These are phyloP conservation scores for Cyphellophora attinorum DNA, from an alignment of 2,329 filamentous ascomycete species.

Conservation along the genomic window DNA sequence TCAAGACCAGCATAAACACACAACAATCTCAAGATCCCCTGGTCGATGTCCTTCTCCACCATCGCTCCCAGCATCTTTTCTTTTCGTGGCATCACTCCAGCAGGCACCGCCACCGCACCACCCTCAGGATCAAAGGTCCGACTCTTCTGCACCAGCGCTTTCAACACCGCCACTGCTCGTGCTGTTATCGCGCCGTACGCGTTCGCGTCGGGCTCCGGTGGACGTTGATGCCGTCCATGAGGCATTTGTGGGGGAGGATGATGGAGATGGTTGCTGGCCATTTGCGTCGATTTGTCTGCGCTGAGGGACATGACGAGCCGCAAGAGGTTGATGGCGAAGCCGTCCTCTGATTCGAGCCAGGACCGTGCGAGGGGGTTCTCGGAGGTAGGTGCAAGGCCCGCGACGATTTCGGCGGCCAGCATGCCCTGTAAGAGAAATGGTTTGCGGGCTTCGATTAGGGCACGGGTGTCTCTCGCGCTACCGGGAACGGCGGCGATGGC, in stretches of 20 bases:
- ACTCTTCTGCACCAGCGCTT: conserved; percentile 57
- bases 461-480: conserved; percentile 40
- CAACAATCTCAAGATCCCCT: conserved; percentile 55
- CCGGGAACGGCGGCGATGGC: conserved; percentile 80
- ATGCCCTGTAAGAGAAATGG: conserved; percentile 87
- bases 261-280: conserved; percentile 34
- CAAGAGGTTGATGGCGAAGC: conserved; percentile 72
- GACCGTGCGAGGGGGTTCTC: conserved; percentile 63
- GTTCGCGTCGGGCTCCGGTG: conserved; percentile 31
- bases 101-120: conserved; percentile 44
- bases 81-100: conserved; percentile 54
- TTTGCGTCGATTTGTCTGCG: conserved; percentile 30
- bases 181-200: conserved; percentile 49
- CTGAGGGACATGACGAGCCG: conserved; percentile 65
- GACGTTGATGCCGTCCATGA: conserved; percentile 23
- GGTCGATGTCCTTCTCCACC: conserved; percentile 56
- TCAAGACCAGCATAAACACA: conserved; percentile 53
- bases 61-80: conserved; percentile 60
- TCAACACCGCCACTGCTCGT: conserved; percentile 59
- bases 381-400: conserved; percentile 61
- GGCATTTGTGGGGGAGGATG: conserved; percentile 32
- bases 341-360: conserved; percentile 78
- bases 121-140: conserved; percentile 45
- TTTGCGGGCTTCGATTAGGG: conserved; percentile 72
- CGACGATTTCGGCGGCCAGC: conserved; percentile 78